phyloP scores from a whole-genome alignment of 306 rosid genomes.

The Elaeagnus macrophylla region DNA sequence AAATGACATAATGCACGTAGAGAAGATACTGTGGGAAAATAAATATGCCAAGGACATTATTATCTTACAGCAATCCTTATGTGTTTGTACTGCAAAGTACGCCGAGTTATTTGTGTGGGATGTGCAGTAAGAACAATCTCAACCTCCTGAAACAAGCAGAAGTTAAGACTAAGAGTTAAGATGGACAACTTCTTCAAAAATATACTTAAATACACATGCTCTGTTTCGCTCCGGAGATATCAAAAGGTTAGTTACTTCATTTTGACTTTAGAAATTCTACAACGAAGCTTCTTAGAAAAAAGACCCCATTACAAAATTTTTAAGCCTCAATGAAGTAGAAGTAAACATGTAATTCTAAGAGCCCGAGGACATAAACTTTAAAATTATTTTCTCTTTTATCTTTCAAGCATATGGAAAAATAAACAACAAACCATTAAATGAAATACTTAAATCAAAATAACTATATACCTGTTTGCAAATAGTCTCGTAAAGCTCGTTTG shows the following conservation, averaged over 20 bases:
- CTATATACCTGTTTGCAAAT: conserved; percentile 77
- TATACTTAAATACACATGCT: not conserved
- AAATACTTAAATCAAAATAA: conserved; percentile 5
- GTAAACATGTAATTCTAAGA: not conserved
- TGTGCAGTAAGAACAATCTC: conserved; percentile 98
- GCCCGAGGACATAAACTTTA: not conserved
- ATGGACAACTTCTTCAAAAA: not conserved
- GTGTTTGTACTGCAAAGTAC: conserved; percentile 83
- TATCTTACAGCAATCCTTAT: conserved; percentile 68
- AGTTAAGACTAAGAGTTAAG: conserved; percentile 7
- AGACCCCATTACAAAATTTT: not conserved
- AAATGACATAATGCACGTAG: conserved; percentile 13
- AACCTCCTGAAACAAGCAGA: conserved; percentile 52
- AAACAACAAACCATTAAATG: not conserved
- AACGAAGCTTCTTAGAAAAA: too few species aligned
- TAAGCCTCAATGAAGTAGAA: not conserved
- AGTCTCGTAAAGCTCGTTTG: conserved; percentile 62
- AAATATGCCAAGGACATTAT: conserved; percentile 7
- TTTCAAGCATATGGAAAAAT: conserved; percentile 7
- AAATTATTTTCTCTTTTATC: not conserved
- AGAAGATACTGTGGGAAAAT: conserved; percentile 8
- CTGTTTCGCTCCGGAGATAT: not conserved
- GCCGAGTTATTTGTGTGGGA: conserved; percentile 95
- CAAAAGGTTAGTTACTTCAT: not conserved
- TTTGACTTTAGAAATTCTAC: not conserved